Evolutionary conservation across 2,329 filamentous ascomycete genomes (phyloP), one percentile per base, ranked within the genome.

Genomic region (Shiraia sp.): DNA sequence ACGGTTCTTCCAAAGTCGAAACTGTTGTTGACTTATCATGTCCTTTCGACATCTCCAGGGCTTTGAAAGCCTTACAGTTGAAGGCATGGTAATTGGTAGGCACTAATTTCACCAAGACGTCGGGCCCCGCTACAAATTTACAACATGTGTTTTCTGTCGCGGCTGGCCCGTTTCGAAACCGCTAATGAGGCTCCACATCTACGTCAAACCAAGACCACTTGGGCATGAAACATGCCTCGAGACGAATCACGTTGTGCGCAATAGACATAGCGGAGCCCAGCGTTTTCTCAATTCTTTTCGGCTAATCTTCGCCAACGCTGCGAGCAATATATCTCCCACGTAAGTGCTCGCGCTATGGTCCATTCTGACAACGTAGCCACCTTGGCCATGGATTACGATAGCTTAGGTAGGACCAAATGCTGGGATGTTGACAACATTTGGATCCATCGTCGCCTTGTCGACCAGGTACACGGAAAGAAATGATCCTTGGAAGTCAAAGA

Each of bases 261-360:
- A 33, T 51, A 8, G 6, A 19, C 17, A 32, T 33, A 29, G 19
- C 28, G 22, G 19, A 17, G 12, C 22, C 32, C 15, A 49, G 39
- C 38, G 48, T 45, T 40, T 39, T 26, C 31, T 23, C 23, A 37
- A 9, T 32, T 34, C 35, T 39, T 37, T 37, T 26, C 47, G 44
- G 45, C 36, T 37, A 41, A 33, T 45, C 37, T 35, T 40, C 51
- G 42, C 32, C 40, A 43, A 32, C 53, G 34, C 48, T 47, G 49
- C 47, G 40, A 23, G 36, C 48, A 56, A 61, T 63, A 36, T 58
- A 63, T 49, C 28, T 57, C 53, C 49, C 40, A 45, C 60, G 46
- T 19, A 45, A 36, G 55, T 46, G 45, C 43, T 41, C 40, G 40
- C 43, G 28, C 44, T 33, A 27, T 37, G 29, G 40, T 48, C 47